phyloP scores from a whole-genome alignment of 805 yeast species.

The Candida germanica region DNA sequence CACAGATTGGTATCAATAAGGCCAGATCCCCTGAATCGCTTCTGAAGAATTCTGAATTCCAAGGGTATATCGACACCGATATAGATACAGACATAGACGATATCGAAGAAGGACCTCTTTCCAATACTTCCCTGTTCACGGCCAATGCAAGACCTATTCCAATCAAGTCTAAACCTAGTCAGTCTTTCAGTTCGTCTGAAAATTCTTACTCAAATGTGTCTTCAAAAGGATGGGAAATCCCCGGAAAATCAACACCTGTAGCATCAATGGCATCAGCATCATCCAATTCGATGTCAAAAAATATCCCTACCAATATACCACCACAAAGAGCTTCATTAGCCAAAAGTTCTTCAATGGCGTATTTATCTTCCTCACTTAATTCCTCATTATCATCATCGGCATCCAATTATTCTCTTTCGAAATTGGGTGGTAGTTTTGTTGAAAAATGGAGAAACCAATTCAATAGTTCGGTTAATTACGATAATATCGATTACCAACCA shows the following conservation, averaged over 20 bases:
- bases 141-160: slow-evolving; percentile 13
- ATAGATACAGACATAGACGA: slow-evolving; percentile 11
- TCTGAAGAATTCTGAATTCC: background rate
- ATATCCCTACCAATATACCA: slow-evolving; percentile 9
- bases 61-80: slow-evolving; percentile 4
- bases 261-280: slow-evolving; percentile 12
- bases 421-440: slow-evolving; percentile 41
- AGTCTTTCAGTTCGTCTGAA: slow-evolving; percentile 20
- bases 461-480: slow-evolving; percentile 16
- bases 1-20: background rate
- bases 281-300: slow-evolving; percentile 7
- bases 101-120: slow-evolving; percentile 6
- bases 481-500: slow-evolving; percentile 11
- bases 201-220: slow-evolving; percentile 29
- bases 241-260: slow-evolving; percentile 31
- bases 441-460: slow-evolving; percentile 44
- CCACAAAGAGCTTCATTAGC: slow-evolving; percentile 33
- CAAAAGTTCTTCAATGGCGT: slow-evolving; percentile 36
- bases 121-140: slow-evolving; percentile 5
- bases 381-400: slow-evolving; percentile 36
- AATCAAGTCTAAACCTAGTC: slow-evolving; percentile 11
- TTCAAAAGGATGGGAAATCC: slow-evolving; percentile 48
- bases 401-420: slow-evolving; percentile 38
- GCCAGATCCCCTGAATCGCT: background rate
- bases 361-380: slow-evolving; percentile 39